phyloP scores from a whole-genome alignment of 1,284 basidiomycete species.

The Leccinum huronense region DNA sequence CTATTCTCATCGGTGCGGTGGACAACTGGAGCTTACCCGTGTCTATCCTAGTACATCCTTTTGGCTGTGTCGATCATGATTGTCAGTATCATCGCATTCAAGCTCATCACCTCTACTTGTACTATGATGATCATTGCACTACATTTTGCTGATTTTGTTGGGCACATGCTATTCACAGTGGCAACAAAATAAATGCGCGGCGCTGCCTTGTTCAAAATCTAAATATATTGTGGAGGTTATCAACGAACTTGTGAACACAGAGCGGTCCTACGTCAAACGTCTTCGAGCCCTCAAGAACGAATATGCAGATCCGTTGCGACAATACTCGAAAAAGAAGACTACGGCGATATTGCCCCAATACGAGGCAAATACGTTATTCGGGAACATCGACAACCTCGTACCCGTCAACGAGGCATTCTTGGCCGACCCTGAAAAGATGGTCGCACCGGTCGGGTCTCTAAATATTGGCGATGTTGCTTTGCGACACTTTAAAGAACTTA shows the following conservation, averaged over 20 bases:
- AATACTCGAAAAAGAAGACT: conserved; percentile 80
- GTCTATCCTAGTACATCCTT: too few species aligned
- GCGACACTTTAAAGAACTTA: conserved; percentile 77
- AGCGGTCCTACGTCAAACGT: conserved; percentile 74
- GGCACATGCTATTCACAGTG: too few species aligned
- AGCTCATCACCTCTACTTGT: too few species aligned
- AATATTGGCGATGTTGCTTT: conserved; percentile 83
- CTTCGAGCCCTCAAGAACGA: conserved; percentile 72
- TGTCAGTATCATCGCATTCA: too few species aligned
- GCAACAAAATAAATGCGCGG: too few species aligned
- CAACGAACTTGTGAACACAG: conserved; percentile 75
- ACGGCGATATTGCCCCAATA: conserved; percentile 86
- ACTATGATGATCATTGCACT: too few species aligned
- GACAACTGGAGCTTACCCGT: too few species aligned
- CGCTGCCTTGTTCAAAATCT: too few species aligned
- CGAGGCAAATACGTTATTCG: conserved; percentile 90
- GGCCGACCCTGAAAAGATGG: conserved; percentile 79
- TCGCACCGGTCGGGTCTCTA: conserved; percentile 53
- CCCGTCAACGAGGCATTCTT: conserved; percentile 88
- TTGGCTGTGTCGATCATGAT: too few species aligned
- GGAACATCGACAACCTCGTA: conserved; percentile 88
- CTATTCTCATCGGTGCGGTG: too few species aligned
- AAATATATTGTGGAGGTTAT: conserved; percentile 48
- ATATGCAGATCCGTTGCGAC: conserved; percentile 89
- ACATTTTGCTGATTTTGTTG: too few species aligned